phyloP scores from a whole-genome alignment of 2,329 filamentous ascomycete genomes.

The Septoria linicola region DNA sequence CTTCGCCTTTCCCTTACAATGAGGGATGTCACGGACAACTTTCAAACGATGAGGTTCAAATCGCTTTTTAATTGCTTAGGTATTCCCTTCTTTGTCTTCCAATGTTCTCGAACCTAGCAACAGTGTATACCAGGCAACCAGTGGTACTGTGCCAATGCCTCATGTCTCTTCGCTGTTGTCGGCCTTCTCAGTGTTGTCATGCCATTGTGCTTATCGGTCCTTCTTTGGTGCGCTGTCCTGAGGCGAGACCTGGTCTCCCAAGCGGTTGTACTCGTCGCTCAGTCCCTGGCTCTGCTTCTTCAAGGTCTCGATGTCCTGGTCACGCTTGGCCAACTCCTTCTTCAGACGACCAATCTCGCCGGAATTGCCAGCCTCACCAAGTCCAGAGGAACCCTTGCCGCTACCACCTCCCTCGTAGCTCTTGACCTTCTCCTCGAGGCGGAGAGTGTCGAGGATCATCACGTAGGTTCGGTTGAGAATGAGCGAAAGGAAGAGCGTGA shows the following conservation, averaged over 20 bases:
- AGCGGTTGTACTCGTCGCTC: slow-evolving; percentile 77
- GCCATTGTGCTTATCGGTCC: slow-evolving; percentile 44
- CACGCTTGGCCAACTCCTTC: slow-evolving; percentile 68
- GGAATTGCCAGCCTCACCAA: slow-evolving; percentile 69
- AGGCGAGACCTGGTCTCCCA: slow-evolving; percentile 76
- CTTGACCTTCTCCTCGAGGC: slow-evolving; percentile 90
- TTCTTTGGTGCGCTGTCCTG: slow-evolving; percentile 57
- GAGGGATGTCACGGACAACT: no score
- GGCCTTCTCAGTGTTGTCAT: neutral
- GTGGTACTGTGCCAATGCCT: neutral
- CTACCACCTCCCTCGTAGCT: slow-evolving; percentile 62
- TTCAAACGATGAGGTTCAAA: no score
- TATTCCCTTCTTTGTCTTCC: no score
- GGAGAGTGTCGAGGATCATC: slow-evolving; percentile 90
- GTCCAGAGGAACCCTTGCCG: slow-evolving; percentile 66
- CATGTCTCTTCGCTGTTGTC: neutral
- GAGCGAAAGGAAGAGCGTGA: slow-evolving; percentile 96
- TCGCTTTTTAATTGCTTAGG: no score
- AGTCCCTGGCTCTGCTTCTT: slow-evolving; percentile 91
- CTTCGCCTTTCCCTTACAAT: no score
- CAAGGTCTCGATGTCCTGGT: slow-evolving; percentile 78
- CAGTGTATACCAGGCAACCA: no score
- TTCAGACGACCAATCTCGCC: slow-evolving; percentile 71
- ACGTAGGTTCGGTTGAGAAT: slow-evolving; percentile 99
- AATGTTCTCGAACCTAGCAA: no score